Percentiles rank a stretch among this genome's conserved stretches.
phyloP scores from a whole-genome alignment of 2,329 filamentous ascomycete genomes.

The Curvularia spicifera region DNA sequence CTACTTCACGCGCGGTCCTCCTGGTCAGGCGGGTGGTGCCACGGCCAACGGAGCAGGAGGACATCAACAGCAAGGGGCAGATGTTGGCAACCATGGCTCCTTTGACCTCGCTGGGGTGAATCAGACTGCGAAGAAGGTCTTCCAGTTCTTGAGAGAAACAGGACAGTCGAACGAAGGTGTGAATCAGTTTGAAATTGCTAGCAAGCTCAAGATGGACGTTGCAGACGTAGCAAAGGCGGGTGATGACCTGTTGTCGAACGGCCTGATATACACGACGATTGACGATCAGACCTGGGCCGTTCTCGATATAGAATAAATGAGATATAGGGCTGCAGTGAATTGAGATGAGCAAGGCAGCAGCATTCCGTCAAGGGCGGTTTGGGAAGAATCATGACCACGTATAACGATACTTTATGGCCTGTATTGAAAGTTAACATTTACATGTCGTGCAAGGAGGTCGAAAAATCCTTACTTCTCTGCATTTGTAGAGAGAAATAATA shows the following conservation, averaged over 20 bases:
- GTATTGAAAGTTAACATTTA: slow-evolving; percentile 10
- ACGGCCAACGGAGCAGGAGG: slow-evolving; percentile 35
- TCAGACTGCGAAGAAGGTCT: slow-evolving; percentile 73
- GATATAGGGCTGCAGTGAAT: background rate
- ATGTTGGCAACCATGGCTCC: slow-evolving; percentile 43
- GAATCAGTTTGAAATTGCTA: slow-evolving; percentile 78
- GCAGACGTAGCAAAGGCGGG: slow-evolving; percentile 77
- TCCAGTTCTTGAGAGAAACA: slow-evolving; percentile 68
- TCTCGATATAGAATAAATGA: slow-evolving; percentile 63
- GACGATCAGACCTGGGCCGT: slow-evolving; percentile 93
- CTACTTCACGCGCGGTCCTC: slow-evolving; percentile 75
- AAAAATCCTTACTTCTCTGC: slow-evolving; percentile 29
- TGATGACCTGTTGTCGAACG: slow-evolving; percentile 76
- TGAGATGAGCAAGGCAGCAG: background rate
- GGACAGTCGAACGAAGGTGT: slow-evolving; percentile 81
- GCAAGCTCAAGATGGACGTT: slow-evolving; percentile 67
- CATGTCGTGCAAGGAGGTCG: slow-evolving; percentile 7
- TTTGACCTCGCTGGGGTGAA: slow-evolving; percentile 47
- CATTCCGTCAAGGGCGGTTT: background rate
- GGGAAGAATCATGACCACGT: slow-evolving; percentile 4
- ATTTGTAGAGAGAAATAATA: slow-evolving; percentile 51
- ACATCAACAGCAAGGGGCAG: slow-evolving; percentile 32
- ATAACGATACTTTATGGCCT: slow-evolving; percentile 4
- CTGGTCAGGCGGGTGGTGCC: slow-evolving; percentile 52
- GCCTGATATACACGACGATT: slow-evolving; percentile 86